Evolutionary conservation across 345 rosid species (phyloP), one percentile per base, ranked within the genome.

Genomic region (Eucalyptus guilfoylei): DNA sequence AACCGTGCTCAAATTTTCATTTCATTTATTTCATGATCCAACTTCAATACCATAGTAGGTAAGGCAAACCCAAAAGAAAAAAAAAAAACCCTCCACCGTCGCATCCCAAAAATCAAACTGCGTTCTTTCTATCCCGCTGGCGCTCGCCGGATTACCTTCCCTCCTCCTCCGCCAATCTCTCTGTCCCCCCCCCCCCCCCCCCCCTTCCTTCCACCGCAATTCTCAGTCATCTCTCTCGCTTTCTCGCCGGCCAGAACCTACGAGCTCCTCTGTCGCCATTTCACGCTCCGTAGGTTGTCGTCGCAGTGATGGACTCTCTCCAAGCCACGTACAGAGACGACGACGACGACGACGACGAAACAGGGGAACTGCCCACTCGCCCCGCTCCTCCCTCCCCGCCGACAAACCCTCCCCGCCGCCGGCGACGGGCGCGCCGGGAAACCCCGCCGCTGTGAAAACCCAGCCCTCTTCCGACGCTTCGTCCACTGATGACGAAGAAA

Each of bases 401-500:
- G 85, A 76, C 47, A 40, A 76, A 76, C 85, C 85, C 47, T 76
- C 85, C 24, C 47, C 85, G 0, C 47, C 85, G 85, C 85, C 3
- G 30, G 4, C 83, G 83, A 40, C 12, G 30, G 85, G 47, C 15
- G 85, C 28, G 85, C 85, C 47, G 28, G 85, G 40, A 6, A 76
- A 76, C 85, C 85, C 85, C 47, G 24, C 85, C 47, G 15, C 88
- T 50, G 12, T 50, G 88, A 90, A 92, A 80, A 91, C 89, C 60
- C 93, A 40, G 13, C 95, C 54, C 81, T 76, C 91, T 47, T 95
- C 97, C 23, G 99, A 95, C 87, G 96, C 93, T 37, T 94, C 91
- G 88, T 95, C 93, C 2, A 90, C 96, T 16, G 90, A 89, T n/a
- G 91, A 95, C 52, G 99, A 96, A 40, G 85, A 40, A 76, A 76